These are phyloP conservation scores for Volvox reticuliferus DNA, from an alignment of 139 green algal species.

Conservation along the genomic window DNA sequence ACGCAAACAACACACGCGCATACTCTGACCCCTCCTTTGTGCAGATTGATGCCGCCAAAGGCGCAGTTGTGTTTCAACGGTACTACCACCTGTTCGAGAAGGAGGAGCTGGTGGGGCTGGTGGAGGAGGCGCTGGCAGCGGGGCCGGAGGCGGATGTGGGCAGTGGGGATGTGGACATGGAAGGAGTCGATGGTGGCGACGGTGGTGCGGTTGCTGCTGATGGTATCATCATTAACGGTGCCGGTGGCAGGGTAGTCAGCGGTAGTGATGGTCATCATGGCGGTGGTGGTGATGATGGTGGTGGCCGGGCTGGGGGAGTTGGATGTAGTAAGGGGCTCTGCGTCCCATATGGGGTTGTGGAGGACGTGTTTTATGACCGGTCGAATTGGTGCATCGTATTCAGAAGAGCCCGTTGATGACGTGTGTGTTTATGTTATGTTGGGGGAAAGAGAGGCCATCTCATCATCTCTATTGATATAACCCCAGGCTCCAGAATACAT, in stretches of 20 bases:
- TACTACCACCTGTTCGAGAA: constrained; percentile 97
- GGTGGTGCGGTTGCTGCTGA: background rate
- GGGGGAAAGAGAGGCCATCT: too few species aligned
- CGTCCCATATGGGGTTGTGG: constrained; percentile 48
- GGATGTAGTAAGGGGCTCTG: background rate
- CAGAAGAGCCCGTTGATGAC: background rate
- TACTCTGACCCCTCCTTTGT: background rate
- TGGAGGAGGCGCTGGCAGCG: constrained; percentile 10
- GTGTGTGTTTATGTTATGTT: too few species aligned
- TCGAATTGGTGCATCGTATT: constrained; percentile 90
- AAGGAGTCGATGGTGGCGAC: background rate
- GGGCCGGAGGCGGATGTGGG: constrained; percentile 11
- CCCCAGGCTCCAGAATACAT: too few species aligned
- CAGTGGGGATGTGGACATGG: constrained; percentile 68
- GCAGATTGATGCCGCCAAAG: constrained; percentile 81
- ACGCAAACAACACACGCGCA: too few species aligned
- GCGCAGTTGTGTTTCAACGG: constrained; percentile 89
- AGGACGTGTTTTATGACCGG: constrained; percentile 83
- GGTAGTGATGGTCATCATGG: background rate
- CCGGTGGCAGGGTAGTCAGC: background rate
- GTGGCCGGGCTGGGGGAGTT: background rate
- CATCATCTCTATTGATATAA: too few species aligned
- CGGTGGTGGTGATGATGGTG: background rate
- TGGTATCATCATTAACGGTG: background rate
- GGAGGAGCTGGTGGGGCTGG: constrained; percentile 25